These are phyloP conservation scores for Grosmannia huntii DNA, from an alignment of 2,329 filamentous ascomycete genomes.

Conservation along the genomic window DNA sequence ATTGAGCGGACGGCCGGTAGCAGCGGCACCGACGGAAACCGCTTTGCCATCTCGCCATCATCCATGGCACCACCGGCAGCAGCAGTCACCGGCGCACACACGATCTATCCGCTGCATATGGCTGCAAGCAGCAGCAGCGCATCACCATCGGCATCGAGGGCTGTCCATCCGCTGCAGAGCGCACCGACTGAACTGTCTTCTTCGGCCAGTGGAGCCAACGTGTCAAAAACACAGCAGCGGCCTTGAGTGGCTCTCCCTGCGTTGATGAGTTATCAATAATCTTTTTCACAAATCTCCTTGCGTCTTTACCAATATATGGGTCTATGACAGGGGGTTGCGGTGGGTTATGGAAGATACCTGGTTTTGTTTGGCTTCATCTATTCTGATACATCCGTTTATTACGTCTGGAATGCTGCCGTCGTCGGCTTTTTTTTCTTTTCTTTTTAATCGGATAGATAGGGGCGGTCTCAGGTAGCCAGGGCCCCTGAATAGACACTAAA, in stretches of 20 bases:
- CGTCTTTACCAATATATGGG: not conserved
- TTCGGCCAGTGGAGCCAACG: not conserved
- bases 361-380: not conserved
- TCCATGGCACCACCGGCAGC: not conserved
- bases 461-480: not conserved
- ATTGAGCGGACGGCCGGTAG: constrained; percentile 22
- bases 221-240: not conserved
- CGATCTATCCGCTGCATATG: not conserved
- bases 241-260: not conserved
- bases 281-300: not conserved
- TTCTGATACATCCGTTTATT: not conserved
- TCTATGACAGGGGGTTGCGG: not conserved
- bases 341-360: not conserved
- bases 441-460: not conserved
- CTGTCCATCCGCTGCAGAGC: not conserved
- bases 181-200: not conserved
- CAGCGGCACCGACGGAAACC: constrained; percentile 1
- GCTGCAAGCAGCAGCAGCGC: constrained; percentile 1
- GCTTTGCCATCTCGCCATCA: not conserved
- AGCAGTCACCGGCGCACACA: not conserved
- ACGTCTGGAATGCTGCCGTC: not conserved
- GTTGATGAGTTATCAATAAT: not conserved
- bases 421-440: not conserved
- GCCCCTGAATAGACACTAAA: not conserved
- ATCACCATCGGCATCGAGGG: not conserved